A percentile compares a stretch with the other conserved stretches of the same genome.
These are phyloP conservation scores for Syzygium grande DNA, from an alignment of 345 rosid species.

Conservation along the genomic window DNA sequence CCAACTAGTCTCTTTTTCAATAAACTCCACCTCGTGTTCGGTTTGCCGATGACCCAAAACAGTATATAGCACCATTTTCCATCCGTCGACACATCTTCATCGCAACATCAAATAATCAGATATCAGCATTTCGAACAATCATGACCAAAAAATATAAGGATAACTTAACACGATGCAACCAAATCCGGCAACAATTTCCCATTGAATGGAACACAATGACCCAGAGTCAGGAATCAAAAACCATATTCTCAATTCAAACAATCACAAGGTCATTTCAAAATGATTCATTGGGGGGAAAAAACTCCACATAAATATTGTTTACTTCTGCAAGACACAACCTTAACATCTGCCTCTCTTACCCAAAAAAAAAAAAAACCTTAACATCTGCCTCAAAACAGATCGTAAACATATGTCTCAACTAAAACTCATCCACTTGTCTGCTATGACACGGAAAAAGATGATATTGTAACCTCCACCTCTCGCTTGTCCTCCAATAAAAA, in stretches of 20 bases:
- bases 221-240: background rate
- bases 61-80: slow-evolving; percentile 97
- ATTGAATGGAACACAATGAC: background rate
- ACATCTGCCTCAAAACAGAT: background rate
- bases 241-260: background rate
- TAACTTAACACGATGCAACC: background rate
- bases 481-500: background rate
- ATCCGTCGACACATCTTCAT: slow-evolving; percentile 83
- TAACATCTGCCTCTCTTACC: background rate
- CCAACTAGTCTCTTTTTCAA: slow-evolving; percentile 76
- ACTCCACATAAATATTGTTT: background rate
- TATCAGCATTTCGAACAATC: background rate
- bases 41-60: slow-evolving; percentile 79
- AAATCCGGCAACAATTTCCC: background rate
- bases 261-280: background rate
- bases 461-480: background rate
- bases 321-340: background rate
- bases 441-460: background rate
- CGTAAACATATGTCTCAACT: background rate
- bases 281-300: background rate
- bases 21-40: slow-evolving; percentile 66
- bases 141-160: background rate
- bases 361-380: too few relatives aligned
- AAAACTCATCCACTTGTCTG: background rate
- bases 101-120: slow-evolving; percentile 6